Conservation (phyloP, 1,284 basidiomycete species). For the Phellinidium pouzarii region DNA sequence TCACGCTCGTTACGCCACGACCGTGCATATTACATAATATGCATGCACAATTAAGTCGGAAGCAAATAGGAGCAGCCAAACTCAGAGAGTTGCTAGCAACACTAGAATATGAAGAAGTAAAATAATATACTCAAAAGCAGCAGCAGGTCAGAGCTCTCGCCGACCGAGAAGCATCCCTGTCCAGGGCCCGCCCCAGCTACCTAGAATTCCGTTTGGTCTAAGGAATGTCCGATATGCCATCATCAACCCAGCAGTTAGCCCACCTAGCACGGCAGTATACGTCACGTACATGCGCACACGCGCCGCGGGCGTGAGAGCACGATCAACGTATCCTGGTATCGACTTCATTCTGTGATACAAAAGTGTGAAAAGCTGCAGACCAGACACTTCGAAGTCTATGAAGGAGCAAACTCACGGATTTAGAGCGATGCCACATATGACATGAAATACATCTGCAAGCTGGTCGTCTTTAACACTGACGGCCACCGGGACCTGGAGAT, state of each 20-base stretch:
- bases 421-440: constrained; percentile 79
- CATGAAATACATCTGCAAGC: constrained; percentile 85
- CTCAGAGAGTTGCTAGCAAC: not conserved
- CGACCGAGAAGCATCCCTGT: constrained; percentile 52
- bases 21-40: too few species aligned
- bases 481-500: constrained; percentile 83
- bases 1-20: too few species aligned
- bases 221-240: constrained; percentile 62
- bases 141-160: constrained; percentile 28
- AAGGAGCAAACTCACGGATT: constrained; percentile 57
- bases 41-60: too few species aligned
- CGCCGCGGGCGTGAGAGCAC: constrained; percentile 59
- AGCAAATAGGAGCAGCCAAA: too few species aligned
- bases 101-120: not conserved
- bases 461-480: constrained; percentile 84
- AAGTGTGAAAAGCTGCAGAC: constrained; percentile 19
- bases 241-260: constrained; percentile 60
- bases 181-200: constrained; percentile 51
- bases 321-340: constrained; percentile 73
- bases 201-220: constrained; percentile 49
- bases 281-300: constrained; percentile 64
- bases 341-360: constrained; percentile 44
- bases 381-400: constrained; percentile 19
- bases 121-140: constrained; percentile 1
- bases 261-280: constrained; percentile 62